Evolutionary conservation across 139 green algal species (phyloP), one percentile per base, ranked within the genome.

Genomic region (Asterochloris sp.): DNA sequence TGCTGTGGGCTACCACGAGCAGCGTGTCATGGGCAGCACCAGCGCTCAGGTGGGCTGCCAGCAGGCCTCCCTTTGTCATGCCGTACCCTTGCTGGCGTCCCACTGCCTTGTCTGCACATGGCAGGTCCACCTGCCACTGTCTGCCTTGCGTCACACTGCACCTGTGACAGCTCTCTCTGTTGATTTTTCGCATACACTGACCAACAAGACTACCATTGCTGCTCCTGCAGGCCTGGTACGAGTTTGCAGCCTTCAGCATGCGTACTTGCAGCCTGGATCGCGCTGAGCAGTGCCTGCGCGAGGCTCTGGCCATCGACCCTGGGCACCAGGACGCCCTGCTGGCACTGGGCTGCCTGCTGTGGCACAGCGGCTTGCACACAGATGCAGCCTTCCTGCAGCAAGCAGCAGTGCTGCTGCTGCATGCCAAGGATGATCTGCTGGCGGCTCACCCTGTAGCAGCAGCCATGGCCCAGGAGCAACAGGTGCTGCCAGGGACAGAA

Each of bases 221-320:
- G 23, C 23, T 12, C 21, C n/a, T 80, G 66, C 68, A 83, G 61
- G 83, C 85, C 27, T 89, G 86, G 86, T 77, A 82, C 29, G 80
- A 86, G 47, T 89, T 86, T 75, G 86, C 74, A 26, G 61, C 66
- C 62, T 87, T 85, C 76, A 84, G 62, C 66, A 63, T 82, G 69
- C 86, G 86, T 67, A 80, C 27, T 15, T 69, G 71, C 23, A 75
- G 82, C 17, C 73, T 74, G 14, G 86, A 83, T 16, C 82, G 73
- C 10, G 83, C 83, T 26, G 83, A 87, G 86, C 78, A 89, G 80
- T 81, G 78, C 66, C 78, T 87, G 21, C 68, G 76, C 15, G 80
- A 87, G 69, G 80, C 47, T n/a, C 19, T 89, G 15, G 71, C 78
- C n/a, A 69, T 86, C 13, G 78, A 89, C 21, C 38, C 28, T 11